Base-by-base conservation (phyloP, 306 rosid species). In the Vigna reflexopilosa region DNA sequence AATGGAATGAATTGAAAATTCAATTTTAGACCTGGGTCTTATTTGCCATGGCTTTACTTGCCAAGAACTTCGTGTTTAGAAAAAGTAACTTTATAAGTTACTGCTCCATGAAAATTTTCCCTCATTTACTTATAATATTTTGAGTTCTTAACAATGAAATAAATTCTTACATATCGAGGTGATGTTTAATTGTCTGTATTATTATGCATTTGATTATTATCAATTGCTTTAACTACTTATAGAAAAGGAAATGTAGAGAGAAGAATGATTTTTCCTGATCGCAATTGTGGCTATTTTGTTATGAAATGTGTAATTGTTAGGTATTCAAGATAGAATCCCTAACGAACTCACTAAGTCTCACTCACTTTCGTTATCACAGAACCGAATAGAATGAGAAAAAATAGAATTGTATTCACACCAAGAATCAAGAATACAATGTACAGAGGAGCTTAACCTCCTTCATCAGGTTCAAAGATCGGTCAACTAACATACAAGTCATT, bases 171-270 rank as follows among this genome's bases (percentile, higher is more conserved):
- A 42, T 45, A 34, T 30, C 19, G 11, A 4, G 40, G 20, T 16
- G 22, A 34, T 63, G 58, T 48, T 70, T 56, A 47, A 22, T 72
- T 63, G 73, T 62, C 71, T 80, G 40, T 50, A 50, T 71, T 34
- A 11, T 50, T 63, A 47, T 7, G 50, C 20, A 48, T 63, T 28
- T 26, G 59, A 75, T 59, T 42, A 8, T 28, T 63, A 20, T 51
- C 52, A 20, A 19, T 72, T 11, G 28, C 47, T 50, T 64, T 49
- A 38, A 38, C 64, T 28, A 38, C 36, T 40, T 59, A 26, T 30
- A 59, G 42, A 14, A 30, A 15, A 30, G 45, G 22, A 61, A 61
- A 30, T 12, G 8, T 13, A 61, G 44, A 26, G 44, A 30, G 42
- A 61, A 30, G 14, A 26, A 5, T 30, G 19, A 61, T 61, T 30